phyloP scores from a whole-genome alignment of 176 grass and related monocot genomes.

The Aegilops umbellulata region DNA sequence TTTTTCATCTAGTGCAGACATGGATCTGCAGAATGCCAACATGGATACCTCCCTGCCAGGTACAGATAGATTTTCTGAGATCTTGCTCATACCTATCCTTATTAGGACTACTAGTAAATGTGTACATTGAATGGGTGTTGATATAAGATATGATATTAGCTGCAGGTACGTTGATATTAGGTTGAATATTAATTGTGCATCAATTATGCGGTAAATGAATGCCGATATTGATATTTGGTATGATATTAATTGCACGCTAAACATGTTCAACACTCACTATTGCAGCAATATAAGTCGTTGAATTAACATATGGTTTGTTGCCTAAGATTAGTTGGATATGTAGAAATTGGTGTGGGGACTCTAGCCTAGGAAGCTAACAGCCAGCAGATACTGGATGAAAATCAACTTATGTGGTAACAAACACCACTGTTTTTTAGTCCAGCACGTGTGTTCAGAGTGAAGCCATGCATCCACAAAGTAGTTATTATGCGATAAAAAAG shows the following conservation, averaged over 20 bases:
- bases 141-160: too few relatives aligned
- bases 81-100: not conserved
- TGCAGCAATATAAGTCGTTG: too few relatives aligned
- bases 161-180: too few relatives aligned
- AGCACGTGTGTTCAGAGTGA: not conserved
- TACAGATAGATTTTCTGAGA: conserved; percentile 25
- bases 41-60: conserved; percentile 44
- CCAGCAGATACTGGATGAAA: not conserved
- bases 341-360: conserved; percentile 5
- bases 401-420: not conserved
- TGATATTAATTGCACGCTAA: too few relatives aligned
- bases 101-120: not conserved
- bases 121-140: not conserved
- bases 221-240: too few relatives aligned
- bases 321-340: too few relatives aligned
- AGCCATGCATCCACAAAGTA: not conserved
- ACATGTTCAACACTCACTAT: too few relatives aligned
- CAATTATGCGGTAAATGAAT: too few relatives aligned
- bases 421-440: not conserved
- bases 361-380: not conserved
- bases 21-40: conserved; percentile 47
- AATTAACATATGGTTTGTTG: too few relatives aligned
- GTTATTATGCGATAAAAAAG: not conserved
- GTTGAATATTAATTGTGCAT: too few relatives aligned
- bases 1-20: conserved; percentile 32